A percentile compares a stretch with the other conserved stretches of the same genome.
Conservation (phyloP, 2,329 filamentous ascomycete species). For the Colletotrichum sansevieriae region DNA sequence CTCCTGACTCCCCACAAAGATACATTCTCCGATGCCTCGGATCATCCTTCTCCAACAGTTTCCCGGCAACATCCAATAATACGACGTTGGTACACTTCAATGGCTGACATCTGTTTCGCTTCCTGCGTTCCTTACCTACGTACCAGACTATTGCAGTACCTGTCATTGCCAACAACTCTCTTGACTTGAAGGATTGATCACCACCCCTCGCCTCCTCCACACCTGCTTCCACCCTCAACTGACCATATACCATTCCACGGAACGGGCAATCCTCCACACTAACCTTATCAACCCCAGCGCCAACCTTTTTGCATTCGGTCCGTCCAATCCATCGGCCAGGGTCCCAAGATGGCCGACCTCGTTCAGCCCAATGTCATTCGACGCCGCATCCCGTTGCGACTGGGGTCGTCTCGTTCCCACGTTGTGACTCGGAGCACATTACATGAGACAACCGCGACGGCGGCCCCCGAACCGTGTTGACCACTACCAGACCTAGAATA, state of each 20-base stretch:
- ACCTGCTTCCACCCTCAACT: constrained; percentile 24
- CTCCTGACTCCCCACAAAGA: constrained; percentile 4
- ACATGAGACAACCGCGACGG: constrained; percentile 17
- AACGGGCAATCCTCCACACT: constrained; percentile 34
- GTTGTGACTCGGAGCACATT: constrained; percentile 14
- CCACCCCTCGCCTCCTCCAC: constrained; percentile 18
- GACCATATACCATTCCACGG: constrained; percentile 21
- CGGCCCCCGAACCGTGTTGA: constrained; percentile 3
- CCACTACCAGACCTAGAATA: neutral
- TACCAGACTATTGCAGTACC: no score
- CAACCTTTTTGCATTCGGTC: constrained; percentile 40
- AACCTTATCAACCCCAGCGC: constrained; percentile 36
- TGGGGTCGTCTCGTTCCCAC: constrained; percentile 15
- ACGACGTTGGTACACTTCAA: no score
- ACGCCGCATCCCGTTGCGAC: constrained; percentile 28
- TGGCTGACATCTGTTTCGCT: no score
- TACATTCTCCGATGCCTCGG: neutral
- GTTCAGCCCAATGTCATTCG: constrained; percentile 36
- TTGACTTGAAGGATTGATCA: constrained; percentile 25
- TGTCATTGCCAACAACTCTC: neutral
- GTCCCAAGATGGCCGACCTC: neutral
- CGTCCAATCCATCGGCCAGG: constrained; percentile 32
- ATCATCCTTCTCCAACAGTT: constrained; percentile 4
- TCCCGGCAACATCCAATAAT: no score
- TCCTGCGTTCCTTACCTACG: no score